Base-by-base conservation (phyloP, 352 stramenopile genomes). In the Pythium biforme region DNA sequence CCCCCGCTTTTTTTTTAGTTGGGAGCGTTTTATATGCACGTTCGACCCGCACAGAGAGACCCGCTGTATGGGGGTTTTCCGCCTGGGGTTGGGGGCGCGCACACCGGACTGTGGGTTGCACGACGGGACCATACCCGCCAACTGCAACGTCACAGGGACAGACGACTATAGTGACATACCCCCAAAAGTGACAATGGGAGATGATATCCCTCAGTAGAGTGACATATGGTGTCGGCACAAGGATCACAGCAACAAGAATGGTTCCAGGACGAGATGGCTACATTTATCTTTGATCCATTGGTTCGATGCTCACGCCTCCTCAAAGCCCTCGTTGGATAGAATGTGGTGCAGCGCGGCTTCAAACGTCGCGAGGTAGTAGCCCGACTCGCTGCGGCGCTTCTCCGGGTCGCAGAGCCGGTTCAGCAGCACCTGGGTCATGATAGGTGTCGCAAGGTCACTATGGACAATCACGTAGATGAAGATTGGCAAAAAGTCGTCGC, bases 401-500 rank as follows among this genome's bases (percentile, higher is more conserved):
- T 95, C 86, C 6, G 82, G 84, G 53, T 95, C 86, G 55, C 86
- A 92, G 26, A 95, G 76, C 25, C 81, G 83, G 65, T 93, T 92
- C 39, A 95, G 68, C 60, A 93, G 73, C 51, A 91, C 80, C 64
- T 93, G 81, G 19, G 84, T 91, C 59, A 92, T 77, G 64, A 95
- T 90, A 2, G 86, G 86, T 27, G 83, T 66, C 41, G 78, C 70
- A 33, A 95, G 67, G 22, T 91, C 75, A 62, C 79, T 89, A 68
- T 93, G 83, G 34, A 95, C 83, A 65, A 95, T 89, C 64, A 95
- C 83, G 74, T 93, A 93, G 74, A 95, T 89, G 76, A 95, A 92
- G 69, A 95, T 93, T 46, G 83, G 83, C 67, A 95, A 63, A 60
- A 95, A 92, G 67, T 93, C 84, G 72, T 93, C 86, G 34, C 83